Base-by-base conservation (phyloP, 1,284 basidiomycete genomes). In the Vanrija sp. region DNA sequence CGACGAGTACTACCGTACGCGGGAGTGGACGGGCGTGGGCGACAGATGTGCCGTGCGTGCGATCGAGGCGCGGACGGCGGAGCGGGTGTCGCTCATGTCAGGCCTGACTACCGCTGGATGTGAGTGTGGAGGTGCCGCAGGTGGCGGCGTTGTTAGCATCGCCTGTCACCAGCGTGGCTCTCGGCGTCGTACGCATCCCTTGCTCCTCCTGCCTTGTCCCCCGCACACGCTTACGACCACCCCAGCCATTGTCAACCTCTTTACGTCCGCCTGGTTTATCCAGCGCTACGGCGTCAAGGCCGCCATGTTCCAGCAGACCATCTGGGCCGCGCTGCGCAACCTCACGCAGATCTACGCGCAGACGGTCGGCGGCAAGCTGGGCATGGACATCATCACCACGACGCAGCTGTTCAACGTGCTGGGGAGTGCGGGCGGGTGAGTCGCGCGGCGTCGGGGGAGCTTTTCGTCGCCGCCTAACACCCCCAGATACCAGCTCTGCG, bases 381-480 rank as follows among this genome's bases (percentile, higher is more conserved):
- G 72, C 2, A 69, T 75, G 29, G 43, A 46, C 16, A 68, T 76
- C 49, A 69, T 75, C 38, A 67, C 69, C 34, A 45, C 51, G 9
- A 72, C 74, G 1, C 76, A 78, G 55, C 39, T 69, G 28, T 66
- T 78, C 63, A 76, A 75, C 28, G 64, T 73, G 3, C 45, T 75
- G 1, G 76, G 75, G 3, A 66, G 65, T 0, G 72, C 63, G 2
- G 73, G 70, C 7, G 75, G 74, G 1, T 34, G 34, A 34, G 34
- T 34, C n/a, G n/a, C n/a, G n/a, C n/a, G n/a, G n/a, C n/a, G n/a
- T n/a, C n/a, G n/a, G n/a, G n/a, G n/a, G n/a, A n/a, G n/a, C n/a
- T n/a, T n/a, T n/a, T n/a, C n/a, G 26, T 28, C 26, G 5, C 26
- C 8, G 26, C 26, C 28, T 28, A 28, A 28, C 28, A 28, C 28